phyloP scores from a whole-genome alignment of 2,329 filamentous ascomycete species.

The Fusarium sp. region DNA sequence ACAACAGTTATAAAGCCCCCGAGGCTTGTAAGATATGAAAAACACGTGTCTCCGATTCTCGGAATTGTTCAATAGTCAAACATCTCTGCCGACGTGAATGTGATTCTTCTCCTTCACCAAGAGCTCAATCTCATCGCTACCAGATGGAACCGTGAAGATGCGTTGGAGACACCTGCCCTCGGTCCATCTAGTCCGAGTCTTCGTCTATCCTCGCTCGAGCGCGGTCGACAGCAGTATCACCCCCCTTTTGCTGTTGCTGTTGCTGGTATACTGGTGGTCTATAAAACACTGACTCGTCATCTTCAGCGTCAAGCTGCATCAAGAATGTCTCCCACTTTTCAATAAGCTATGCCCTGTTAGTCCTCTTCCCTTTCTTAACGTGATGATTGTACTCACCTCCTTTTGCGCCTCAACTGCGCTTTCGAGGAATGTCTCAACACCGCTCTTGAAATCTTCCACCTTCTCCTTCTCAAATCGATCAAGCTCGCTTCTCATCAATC shows the following conservation, averaged over 20 bases:
- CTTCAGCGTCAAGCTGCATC: slow-evolving; percentile 93
- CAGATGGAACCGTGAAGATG: slow-evolving; percentile 29
- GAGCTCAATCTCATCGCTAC: slow-evolving; percentile 17
- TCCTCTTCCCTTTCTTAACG: not conserved
- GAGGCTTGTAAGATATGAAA: slow-evolving; percentile 54
- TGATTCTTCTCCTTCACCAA: slow-evolving; percentile 21
- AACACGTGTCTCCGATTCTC: slow-evolving; percentile 46
- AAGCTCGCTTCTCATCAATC: slow-evolving; percentile 89
- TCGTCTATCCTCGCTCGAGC: slow-evolving; percentile 70
- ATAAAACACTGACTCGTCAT: slow-evolving; percentile 80
- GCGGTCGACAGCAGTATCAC: slow-evolving; percentile 71
- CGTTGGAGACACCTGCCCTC: slow-evolving; percentile 5
- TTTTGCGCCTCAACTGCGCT: slow-evolving; percentile 98
- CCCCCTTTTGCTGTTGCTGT: slow-evolving; percentile 62
- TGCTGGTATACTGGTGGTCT: slow-evolving; percentile 70
- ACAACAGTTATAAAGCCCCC: slow-evolving; percentile 50
- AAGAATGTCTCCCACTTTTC: slow-evolving; percentile 99
- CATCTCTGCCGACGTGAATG: slow-evolving; percentile 19
- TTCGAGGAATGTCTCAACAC: slow-evolving; percentile 97
- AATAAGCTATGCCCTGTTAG: slow-evolving; percentile 63
- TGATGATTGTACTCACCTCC: slow-evolving; percentile 73
- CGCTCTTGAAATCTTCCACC: slow-evolving; percentile 98
- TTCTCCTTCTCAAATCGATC: slow-evolving; percentile 97
- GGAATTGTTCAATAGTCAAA: slow-evolving; percentile 40
- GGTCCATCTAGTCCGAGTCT: slow-evolving; percentile 65